Base-by-base conservation (phyloP, 768 basidiomycete genomes). In the Daedaleopsis sinensis region DNA sequence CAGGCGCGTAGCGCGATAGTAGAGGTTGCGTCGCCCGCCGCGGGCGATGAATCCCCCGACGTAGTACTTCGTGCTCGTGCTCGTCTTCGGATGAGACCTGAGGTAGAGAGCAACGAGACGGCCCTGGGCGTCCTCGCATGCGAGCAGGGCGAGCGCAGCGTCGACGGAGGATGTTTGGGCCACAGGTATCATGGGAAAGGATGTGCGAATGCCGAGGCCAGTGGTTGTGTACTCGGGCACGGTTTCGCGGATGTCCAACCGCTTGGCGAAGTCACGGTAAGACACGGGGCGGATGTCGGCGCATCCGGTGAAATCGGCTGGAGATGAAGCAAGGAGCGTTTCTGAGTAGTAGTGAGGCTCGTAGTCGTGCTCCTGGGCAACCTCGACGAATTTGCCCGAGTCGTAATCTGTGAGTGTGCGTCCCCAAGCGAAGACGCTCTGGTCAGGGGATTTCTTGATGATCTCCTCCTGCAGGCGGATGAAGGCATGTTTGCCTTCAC, bases 361-460 rank as follows among this genome's bases (percentile, higher is more conserved):
- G 61, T 62, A 62, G 46, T 62, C 57, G 38, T 62, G 57, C 39
- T 55, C 56, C 23, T 39, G 37, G 10, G 52, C 57, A 37, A 18
- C 36, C 9, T 43, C 24, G n/a, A 62, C 57, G 39, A 62, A 39
- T 0, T 16, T 27, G 37, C 56, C 61, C 1, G 46, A 37, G 35
- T 13, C 2, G 39, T 57, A 32, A 24, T 62, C 52, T 27, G 43
- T 38, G 13, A 62, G 52, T 1, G 44, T 44, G 4, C 42, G 35
- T 1, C 61, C 61, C 61, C 61, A 62, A 9, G 57, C 61, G 21
- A 58, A 62, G 52, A 62, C 47, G 47, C 51, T 58, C 38, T 57
- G 52, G 61, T 62, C 61, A 3, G 52, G 37, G n/a, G 56, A 48
- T 7, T 52, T 52, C 39, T 47, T 53, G 44, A 57, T 37, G 50